phyloP scores from a whole-genome alignment of 306 rosid species.

The Citrullus mucosospermus region DNA sequence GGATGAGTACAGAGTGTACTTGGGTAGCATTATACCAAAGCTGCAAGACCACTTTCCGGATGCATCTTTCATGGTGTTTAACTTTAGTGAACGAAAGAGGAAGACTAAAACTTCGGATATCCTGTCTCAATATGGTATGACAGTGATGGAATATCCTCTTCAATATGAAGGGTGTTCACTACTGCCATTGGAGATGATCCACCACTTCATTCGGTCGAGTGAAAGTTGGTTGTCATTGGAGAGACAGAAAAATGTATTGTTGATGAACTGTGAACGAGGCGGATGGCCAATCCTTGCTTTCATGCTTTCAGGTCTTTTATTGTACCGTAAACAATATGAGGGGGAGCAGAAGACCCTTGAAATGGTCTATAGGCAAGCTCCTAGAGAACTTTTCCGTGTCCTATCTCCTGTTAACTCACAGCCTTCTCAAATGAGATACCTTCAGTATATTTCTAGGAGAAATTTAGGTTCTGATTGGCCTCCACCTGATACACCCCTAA shows the following conservation, averaged over 20 bases:
- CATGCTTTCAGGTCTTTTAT: slow-evolving; percentile 87
- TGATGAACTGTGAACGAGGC: slow-evolving; percentile 97
- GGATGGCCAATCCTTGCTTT: slow-evolving; percentile 99
- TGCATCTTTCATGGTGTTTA: slow-evolving; percentile 94
- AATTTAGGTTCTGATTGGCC: slow-evolving; percentile 85
- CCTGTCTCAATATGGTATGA: slow-evolving; percentile 86
- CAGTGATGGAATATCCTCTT: slow-evolving; percentile 97
- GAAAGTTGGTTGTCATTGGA: slow-evolving; percentile 97
- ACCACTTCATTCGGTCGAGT: slow-evolving; percentile 94
- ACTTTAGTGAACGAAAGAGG: slow-evolving; percentile 82
- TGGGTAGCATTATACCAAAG: slow-evolving; percentile 85
- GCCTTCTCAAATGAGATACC: slow-evolving; percentile 97
- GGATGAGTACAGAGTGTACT: slow-evolving; percentile 70
- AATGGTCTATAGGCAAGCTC: slow-evolving; percentile 98
- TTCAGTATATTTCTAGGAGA: slow-evolving; percentile 86
- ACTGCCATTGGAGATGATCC: slow-evolving; percentile 87
- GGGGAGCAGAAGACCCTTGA: slow-evolving; percentile 96
- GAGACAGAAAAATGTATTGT: slow-evolving; percentile 81
- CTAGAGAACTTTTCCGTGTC: slow-evolving; percentile 69
- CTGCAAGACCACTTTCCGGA: slow-evolving; percentile 83
- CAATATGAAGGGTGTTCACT: slow-evolving; percentile 83
- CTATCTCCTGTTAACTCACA: slow-evolving; percentile 80
- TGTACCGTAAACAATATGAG: slow-evolving; percentile 78
- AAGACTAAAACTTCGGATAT: slow-evolving; percentile 71
- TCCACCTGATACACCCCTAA: slow-evolving; percentile 71